These are phyloP conservation scores for Rhododendron ferrugineum DNA, from an alignment of 148 eudicot genomes.

Conservation along the genomic window DNA sequence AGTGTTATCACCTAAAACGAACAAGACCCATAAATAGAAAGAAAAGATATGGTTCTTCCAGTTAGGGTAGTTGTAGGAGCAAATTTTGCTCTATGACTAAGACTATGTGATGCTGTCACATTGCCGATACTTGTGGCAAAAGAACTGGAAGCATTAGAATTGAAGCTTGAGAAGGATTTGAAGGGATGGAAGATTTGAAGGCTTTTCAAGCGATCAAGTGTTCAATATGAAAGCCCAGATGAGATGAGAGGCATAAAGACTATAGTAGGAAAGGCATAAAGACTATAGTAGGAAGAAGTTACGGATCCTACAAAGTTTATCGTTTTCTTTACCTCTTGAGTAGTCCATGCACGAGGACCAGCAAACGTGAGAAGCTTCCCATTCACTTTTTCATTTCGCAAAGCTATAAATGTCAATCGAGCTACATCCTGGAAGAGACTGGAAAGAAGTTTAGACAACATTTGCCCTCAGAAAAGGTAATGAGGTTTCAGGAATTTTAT, in stretches of 20 bases:
- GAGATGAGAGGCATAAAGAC: not conserved
- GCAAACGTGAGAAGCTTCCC: conserved; percentile 96
- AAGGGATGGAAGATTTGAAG: not conserved
- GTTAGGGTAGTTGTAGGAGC: not conserved
- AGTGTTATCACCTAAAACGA: conserved; percentile 82
- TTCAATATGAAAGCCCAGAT: not conserved
- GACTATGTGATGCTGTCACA: not conserved
- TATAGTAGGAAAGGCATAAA: not conserved
- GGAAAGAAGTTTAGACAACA: conserved; percentile 6
- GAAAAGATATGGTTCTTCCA: not conserved
- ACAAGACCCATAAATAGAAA: not conserved
- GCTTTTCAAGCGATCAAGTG: not conserved
- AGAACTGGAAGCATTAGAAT: not conserved
- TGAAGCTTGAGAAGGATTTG: not conserved
- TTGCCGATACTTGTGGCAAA: not conserved
- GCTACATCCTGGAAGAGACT: conserved; percentile 77
- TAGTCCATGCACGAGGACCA: conserved; percentile 99
- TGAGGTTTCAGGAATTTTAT: not conserved
- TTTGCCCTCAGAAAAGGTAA: not conserved
- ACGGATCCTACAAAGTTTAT: not conserved
- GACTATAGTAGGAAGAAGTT: not conserved
- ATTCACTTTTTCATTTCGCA: conserved; percentile 73
- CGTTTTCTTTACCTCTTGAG: conserved; percentile 69
- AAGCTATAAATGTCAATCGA: conserved; percentile 85
- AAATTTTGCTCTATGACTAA: not conserved